Evolutionary conservation across 2,329 filamentous ascomycete species (phyloP).

Genomic region (Thielaviopsis musarum): DNA sequence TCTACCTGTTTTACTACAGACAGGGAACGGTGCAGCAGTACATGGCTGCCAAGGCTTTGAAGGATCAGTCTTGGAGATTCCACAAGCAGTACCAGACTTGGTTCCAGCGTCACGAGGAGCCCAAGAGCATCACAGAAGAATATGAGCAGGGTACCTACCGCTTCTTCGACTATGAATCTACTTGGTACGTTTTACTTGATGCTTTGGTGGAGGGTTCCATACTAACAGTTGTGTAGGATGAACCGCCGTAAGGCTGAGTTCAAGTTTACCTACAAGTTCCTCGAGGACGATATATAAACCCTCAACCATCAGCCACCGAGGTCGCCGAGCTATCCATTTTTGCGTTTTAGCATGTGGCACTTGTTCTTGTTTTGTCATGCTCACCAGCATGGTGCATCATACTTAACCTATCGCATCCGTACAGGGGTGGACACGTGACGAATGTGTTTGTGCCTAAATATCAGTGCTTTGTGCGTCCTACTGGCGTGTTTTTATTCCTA

Average conservation of each 20-base stretch:
- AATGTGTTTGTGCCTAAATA: too few species aligned
- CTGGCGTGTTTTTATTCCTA: too few species aligned
- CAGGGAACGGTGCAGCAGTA: conserved; percentile 94
- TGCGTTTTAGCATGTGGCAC: background rate
- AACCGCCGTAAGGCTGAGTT: conserved; percentile 95
- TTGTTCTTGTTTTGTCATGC: background rate
- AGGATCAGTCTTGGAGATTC: conserved; percentile 96
- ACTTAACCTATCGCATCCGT: background rate
- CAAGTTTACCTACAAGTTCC: conserved; percentile 94
- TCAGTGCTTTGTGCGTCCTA: too few species aligned
- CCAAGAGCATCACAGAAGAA: conserved; percentile 96
- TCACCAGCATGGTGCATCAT: background rate
- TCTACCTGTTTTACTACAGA: conserved; percentile 98
- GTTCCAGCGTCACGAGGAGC: conserved; percentile 97
- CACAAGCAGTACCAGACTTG: conserved; percentile 99
- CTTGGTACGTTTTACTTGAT: conserved; percentile 51
- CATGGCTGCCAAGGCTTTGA: conserved; percentile 86
- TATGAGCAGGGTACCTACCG: conserved; percentile 97
- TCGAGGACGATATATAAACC: conserved; percentile 69
- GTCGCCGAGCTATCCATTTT: background rate
- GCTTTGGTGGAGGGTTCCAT: background rate
- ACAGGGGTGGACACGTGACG: background rate
- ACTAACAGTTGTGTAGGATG: conserved; percentile 51
- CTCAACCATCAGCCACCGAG: background rate
- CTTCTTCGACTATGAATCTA: conserved; percentile 99